Evolutionary conservation across 2,329 filamentous ascomycete genomes (phyloP), one percentile per base, ranked within the genome.

Genomic region (Periconia macrospinosa): DNA sequence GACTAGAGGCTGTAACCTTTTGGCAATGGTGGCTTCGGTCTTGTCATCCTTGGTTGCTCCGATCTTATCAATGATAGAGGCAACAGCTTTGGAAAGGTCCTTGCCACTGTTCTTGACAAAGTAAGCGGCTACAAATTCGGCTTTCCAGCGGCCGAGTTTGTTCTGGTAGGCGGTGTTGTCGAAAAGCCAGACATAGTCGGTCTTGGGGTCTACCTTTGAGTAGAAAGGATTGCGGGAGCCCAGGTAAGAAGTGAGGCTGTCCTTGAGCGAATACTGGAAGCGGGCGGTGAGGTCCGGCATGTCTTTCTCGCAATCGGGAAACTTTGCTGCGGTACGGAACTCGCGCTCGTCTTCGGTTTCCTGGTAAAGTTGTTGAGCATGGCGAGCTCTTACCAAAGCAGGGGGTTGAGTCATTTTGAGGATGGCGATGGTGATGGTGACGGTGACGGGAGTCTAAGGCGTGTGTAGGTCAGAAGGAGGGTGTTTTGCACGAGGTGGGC

Each of bases 121-220:
- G 53, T 91, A 90, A 43, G 89, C 90, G 2, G 89, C 85, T 0
- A 96, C 86, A 57, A 92, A 92, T 69, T 97, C 91, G 23, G 89
- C 89, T 66, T 90, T 81, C 91, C 92, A 97, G 17, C 65, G 63
- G 54, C 75, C 78, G 75, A 71, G 43, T 59, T 55, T 57, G 70
- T 68, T 71, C 55, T 85, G 84, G 70, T 88, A 93, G 5, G 92
- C 92, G 2, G 90, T 93, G 67, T 94, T 96, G 77, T 97, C 92
- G 45, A 97, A 79, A 8, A 97, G 78, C 93, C 93, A 97, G 41
- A 97, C 86, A 14, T 84, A 85, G 70, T 96, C 89, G 47, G 79
- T 73, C n/a, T 83, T 76, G 15, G 80, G 78, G 50, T 85, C 82
- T 45, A 91, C 83, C 33, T 58, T 47, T 9, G 61, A 53, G 49